phyloP scores from a whole-genome alignment of 306 rosid genomes.

The Citrullus amarus region DNA sequence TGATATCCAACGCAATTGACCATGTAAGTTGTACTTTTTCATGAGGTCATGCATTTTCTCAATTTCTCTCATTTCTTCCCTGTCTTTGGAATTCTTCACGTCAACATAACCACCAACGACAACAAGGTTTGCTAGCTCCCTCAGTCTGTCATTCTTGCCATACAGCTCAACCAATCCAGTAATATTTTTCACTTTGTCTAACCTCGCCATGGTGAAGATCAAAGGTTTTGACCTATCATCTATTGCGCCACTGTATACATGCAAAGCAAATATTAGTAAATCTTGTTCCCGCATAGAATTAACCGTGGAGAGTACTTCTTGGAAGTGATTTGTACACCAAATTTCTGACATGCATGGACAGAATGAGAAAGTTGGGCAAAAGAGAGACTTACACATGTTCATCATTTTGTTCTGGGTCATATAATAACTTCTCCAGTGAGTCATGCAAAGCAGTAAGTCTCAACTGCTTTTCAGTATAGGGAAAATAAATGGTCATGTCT shows the following conservation, averaged over 20 bases:
- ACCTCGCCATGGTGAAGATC: constrained; percentile 86
- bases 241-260: constrained; percentile 48
- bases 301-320: neutral
- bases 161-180: constrained; percentile 73
- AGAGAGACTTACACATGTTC: constrained; percentile 54
- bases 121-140: constrained; percentile 82
- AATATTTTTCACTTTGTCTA: constrained; percentile 71
- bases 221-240: constrained; percentile 68
- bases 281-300: neutral
- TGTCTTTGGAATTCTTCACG: constrained; percentile 61
- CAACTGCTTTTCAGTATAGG: constrained; percentile 58
- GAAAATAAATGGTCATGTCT: constrained; percentile 73
- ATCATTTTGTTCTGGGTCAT: constrained; percentile 47
- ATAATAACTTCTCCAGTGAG: constrained; percentile 63
- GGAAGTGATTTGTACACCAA: neutral
- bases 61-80: constrained; percentile 85
- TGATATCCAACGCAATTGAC: constrained; percentile 77
- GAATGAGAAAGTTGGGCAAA: neutral
- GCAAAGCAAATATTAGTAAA: constrained; percentile 12
- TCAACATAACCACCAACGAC: constrained; percentile 75
- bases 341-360: neutral
- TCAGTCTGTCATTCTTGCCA: constrained; percentile 56
- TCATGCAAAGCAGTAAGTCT: constrained; percentile 74
- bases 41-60: constrained; percentile 84
- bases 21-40: constrained; percentile 38